Percentiles rank a stretch among this genome's conserved stretches.
Evolutionary conservation across 768 basidiomycete species (phyloP).

Genomic region (Trametes cubensis): DNA sequence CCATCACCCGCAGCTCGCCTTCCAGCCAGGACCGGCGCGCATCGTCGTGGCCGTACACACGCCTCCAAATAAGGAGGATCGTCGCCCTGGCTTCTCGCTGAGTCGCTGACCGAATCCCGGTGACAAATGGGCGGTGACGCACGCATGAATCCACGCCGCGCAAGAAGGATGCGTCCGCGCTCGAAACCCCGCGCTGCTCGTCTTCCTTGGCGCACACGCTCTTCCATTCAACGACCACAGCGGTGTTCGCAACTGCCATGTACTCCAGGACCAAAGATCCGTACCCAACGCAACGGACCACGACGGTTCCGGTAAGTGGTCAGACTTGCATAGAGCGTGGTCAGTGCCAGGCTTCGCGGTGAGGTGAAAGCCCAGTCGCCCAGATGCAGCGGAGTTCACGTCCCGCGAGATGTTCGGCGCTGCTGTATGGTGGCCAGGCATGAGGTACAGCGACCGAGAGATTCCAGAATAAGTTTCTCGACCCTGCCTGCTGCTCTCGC

Average conservation of each 20-base stretch:
- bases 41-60: constrained; percentile 1
- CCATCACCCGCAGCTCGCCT: constrained; percentile 7
- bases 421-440: neutral
- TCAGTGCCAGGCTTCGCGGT: no score
- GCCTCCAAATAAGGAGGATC: constrained; percentile 15
- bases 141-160: constrained; percentile 1
- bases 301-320: neutral
- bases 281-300: neutral
- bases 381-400: neutral
- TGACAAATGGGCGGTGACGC: constrained; percentile 11
- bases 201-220: neutral
- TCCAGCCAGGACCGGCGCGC: constrained; percentile 1
- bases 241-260: neutral
- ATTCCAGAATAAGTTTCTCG: constrained; percentile 10
- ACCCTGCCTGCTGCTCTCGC: constrained; percentile 15
- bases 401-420: constrained; percentile 8
- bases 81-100: constrained; percentile 18
- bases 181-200: neutral
- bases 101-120: constrained; percentile 14
- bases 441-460: constrained; percentile 1
- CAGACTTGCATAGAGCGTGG: no score
- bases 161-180: constrained; percentile 6
- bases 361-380: no score
- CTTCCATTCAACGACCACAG: no score
- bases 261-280: no score